Evolutionary conservation across 2,329 filamentous ascomycete genomes (phyloP).

Genomic region (Paecilomyces dactylethromorphus): DNA sequence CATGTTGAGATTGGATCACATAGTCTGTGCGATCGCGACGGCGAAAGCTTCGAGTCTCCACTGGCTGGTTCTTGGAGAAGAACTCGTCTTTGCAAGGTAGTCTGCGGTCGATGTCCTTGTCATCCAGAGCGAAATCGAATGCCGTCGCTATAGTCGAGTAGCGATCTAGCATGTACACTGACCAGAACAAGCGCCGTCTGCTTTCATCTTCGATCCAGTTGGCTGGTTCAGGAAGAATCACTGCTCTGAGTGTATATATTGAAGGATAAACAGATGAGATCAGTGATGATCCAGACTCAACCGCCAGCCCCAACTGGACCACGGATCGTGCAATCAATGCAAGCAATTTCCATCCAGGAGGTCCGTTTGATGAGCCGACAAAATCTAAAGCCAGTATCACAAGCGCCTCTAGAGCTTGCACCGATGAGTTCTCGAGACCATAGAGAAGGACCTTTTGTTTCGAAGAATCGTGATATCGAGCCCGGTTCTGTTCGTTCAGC

Average conservation of each 20-base stretch:
- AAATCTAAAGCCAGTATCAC: slow-evolving; percentile 82
- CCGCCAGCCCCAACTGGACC: slow-evolving; percentile 77
- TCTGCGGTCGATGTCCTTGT: slow-evolving; percentile 81
- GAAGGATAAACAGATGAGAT: slow-evolving; percentile 74
- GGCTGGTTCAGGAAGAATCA: slow-evolving; percentile 73
- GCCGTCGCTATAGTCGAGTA: slow-evolving; percentile 88
- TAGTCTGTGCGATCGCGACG: slow-evolving; percentile 54
- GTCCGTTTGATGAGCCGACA: slow-evolving; percentile 79
- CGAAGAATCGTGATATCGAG: slow-evolving; percentile 70
- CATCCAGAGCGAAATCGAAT: slow-evolving; percentile 83
- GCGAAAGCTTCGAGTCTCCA: slow-evolving; percentile 76
- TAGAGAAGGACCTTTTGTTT: slow-evolving; percentile 84
- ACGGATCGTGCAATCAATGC: slow-evolving; percentile 83
- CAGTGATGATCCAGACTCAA: slow-evolving; percentile 72
- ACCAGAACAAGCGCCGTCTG: slow-evolving; percentile 81
- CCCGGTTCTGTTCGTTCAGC: slow-evolving; percentile 65
- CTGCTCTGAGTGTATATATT: slow-evolving; percentile 81
- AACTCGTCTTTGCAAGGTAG: slow-evolving; percentile 82
- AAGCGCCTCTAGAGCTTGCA: slow-evolving; percentile 78
- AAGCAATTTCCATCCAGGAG: slow-evolving; percentile 86
- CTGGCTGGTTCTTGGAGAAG: slow-evolving; percentile 74
- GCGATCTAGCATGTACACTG: slow-evolving; percentile 83
- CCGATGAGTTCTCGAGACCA: slow-evolving; percentile 81
- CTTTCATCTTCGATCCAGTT: slow-evolving; percentile 90
- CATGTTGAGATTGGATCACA: slow-evolving; percentile 66